Evolutionary conservation across 495 filamentous ascomycete genomes (phyloP), one percentile per base, ranked within the genome.

Genomic region (Hypoxylon fragiforme): DNA sequence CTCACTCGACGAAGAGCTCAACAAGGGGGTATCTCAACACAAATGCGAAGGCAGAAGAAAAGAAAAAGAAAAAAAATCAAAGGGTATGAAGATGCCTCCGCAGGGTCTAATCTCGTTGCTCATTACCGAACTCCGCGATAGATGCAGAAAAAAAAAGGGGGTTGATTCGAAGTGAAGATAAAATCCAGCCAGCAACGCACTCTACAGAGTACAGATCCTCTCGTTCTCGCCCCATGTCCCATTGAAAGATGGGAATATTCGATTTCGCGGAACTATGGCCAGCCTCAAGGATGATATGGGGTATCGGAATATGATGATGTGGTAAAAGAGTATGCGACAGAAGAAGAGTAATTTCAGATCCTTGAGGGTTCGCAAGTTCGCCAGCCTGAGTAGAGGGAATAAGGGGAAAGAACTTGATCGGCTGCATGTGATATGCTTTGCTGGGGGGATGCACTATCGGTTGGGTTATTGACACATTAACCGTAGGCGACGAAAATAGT

Each of bases 11-110:
- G 62, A 57, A 57, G 56, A 54, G 56, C 53, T 62, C 55, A 63
- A 68, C 57, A 68, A 68, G 44, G 56, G 65, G 65, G 65, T 68
- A 68, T 68, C 65, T 68, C 49, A 65, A 65, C 51, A 65, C 46
- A 37, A 51, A 12, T 9, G 52, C 65, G 50, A 48, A 63, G 65
- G 62, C 62, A 41, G 54, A 20, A 42, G 44, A 60, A 65, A 54
- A 40, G 28, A 44, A 45, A 39, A 43, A 44, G 28, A 52, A 55
- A 48, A 52, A 54, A 42, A 57, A 57, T 22, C 43, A 58, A 63
- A 65, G 34, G 46, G 54, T 63, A 63, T 54, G 46, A 65, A 63
- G 32, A 48, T 60, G 62, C 62, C 65, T 68, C 54, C 65, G 62
- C 44, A 36, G 21, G 53, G 45, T 51, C 40, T 45, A 47, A 47